These are phyloP conservation scores for Fusarium longipes DNA, from an alignment of 2,329 filamentous ascomycete genomes.

Conservation along the genomic window DNA sequence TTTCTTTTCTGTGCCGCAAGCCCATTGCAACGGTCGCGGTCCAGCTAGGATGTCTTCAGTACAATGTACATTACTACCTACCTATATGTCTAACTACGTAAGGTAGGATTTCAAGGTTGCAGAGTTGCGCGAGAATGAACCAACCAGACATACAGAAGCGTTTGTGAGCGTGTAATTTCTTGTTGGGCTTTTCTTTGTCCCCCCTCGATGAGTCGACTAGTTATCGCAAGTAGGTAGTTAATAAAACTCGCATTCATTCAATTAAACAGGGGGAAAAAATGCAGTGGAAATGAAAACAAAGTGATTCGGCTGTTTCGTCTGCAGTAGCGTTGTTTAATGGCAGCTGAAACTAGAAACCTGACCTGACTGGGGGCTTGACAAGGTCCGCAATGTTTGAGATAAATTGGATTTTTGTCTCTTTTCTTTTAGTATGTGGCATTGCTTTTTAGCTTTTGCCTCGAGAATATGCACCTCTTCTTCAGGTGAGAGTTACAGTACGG, in stretches of 20 bases:
- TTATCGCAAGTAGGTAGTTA: too few species aligned
- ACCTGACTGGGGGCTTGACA: constrained; percentile 1
- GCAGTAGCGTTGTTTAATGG: constrained; percentile 29
- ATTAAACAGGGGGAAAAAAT: background rate
- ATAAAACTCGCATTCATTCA: too few species aligned
- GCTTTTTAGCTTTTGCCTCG: constrained; percentile 3
- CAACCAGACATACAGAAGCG: constrained; percentile 25
- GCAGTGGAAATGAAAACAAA: constrained; percentile 33
- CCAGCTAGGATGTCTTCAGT: too few species aligned
- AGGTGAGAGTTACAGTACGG: constrained; percentile 10
- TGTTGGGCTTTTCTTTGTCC: too few species aligned
- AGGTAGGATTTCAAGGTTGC: too few species aligned
- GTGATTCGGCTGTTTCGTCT: constrained; percentile 29
- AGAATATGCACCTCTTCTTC: constrained; percentile 3
- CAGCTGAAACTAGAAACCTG: constrained; percentile 27
- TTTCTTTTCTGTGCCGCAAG: constrained; percentile 35
- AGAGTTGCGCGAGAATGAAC: constrained; percentile 10
- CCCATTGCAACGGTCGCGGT: constrained; percentile 14
- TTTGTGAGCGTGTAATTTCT: constrained; percentile 36
- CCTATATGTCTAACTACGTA: too few species aligned
- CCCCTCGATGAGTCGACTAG: too few species aligned
- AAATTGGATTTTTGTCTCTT: constrained; percentile 3
- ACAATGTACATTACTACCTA: too few species aligned
- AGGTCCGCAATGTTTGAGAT: constrained; percentile 19
- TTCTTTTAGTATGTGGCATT: background rate